A percentile compares a stretch with the other conserved stretches of the same genome.
Conservation (phyloP, 106 monocot genomes). For the Dendrobium catenatum region DNA sequence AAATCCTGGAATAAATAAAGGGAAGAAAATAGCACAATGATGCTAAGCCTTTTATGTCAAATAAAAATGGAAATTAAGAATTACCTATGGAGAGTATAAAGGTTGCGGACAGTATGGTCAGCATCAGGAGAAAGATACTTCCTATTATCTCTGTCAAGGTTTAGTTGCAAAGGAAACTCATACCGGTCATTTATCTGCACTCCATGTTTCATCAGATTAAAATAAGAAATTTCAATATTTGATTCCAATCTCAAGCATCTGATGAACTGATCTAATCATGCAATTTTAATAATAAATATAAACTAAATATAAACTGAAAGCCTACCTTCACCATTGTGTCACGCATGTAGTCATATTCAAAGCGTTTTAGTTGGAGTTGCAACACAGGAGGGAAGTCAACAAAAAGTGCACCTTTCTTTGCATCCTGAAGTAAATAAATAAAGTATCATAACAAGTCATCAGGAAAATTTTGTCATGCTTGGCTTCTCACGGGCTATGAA, state of each 20-base stretch:
- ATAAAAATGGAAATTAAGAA: background rate
- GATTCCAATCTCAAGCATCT: background rate
- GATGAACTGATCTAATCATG: background rate
- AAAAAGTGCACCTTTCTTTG: slow-evolving; percentile 84
- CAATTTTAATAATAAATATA: background rate
- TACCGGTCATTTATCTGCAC: slow-evolving; percentile 93
- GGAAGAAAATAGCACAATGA: background rate
- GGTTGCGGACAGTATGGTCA: slow-evolving; percentile 71
- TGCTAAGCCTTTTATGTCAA: background rate
- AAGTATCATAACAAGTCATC: background rate
- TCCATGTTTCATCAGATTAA: background rate
- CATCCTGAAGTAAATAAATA: slow-evolving; percentile 47
- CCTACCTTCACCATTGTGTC: slow-evolving; percentile 90
- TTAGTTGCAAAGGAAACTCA: slow-evolving; percentile 79
- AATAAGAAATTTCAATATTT: background rate
- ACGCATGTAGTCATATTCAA: slow-evolving; percentile 94
- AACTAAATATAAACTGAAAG: background rate
- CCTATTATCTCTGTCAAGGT: slow-evolving; percentile 78
- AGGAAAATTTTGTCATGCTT: background rate
- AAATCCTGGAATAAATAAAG: background rate
- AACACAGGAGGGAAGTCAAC: slow-evolving; percentile 85
- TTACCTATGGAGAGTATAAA: slow-evolving; percentile 85
- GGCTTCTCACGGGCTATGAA: background rate
- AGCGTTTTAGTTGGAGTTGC: slow-evolving; percentile 88
- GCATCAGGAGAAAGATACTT: slow-evolving; percentile 90